Evolutionary conservation across 2,329 filamentous ascomycete genomes (phyloP).

Genomic region (Phyllosticta citrichinensis): DNA sequence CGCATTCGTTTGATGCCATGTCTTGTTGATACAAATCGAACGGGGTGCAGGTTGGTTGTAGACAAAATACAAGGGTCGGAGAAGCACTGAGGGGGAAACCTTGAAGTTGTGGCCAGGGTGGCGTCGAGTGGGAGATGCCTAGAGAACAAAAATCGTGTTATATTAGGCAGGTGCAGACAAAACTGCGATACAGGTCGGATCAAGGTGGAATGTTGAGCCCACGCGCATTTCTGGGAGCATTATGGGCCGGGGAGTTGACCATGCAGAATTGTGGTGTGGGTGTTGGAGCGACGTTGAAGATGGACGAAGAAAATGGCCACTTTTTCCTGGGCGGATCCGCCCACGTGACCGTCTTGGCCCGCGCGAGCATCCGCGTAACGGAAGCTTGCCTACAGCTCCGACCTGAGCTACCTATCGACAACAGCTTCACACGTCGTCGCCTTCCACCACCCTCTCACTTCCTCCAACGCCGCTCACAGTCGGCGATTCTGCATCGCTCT

Average conservation of each 20-base stretch:
- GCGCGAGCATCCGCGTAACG: conserved; percentile 10
- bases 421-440: conserved; percentile 13
- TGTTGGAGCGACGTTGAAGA: neutral
- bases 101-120: neutral
- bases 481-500: neutral
- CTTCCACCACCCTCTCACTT: conserved; percentile 5
- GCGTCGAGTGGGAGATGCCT: neutral
- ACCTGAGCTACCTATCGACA: conserved; percentile 9
- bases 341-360: conserved; percentile 9
- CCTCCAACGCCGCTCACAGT: conserved; percentile 1
- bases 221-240: conserved; percentile 6
- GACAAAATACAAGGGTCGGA: neutral
- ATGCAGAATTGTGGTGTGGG: neutral
- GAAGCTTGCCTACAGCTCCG: conserved; percentile 26
- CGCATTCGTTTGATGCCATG: conserved; percentile 34
- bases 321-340: conserved; percentile 5
- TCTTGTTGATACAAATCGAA: neutral
- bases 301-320: conserved; percentile 4
- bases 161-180: neutral
- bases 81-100: neutral
- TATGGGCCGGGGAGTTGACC: neutral
- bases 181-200: neutral
- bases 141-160: neutral
- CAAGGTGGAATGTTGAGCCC: neutral
- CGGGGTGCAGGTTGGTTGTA: neutral